These are phyloP conservation scores for Fonsecaea pedrosoi DNA, from an alignment of 2,329 filamentous ascomycete genomes.

Conservation along the genomic window DNA sequence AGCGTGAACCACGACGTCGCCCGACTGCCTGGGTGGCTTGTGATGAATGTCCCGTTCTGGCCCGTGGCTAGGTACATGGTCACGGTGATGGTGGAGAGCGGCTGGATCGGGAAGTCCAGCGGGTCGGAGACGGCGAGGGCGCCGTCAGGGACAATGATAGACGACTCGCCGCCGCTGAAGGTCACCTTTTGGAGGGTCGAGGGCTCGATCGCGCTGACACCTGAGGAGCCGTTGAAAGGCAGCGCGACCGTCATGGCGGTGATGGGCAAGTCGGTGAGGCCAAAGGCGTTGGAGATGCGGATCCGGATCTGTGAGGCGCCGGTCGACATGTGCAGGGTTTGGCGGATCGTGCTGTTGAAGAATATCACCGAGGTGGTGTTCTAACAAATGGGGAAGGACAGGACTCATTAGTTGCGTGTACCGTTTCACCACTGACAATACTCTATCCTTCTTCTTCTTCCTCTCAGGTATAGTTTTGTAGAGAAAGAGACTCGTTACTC, in stretches of 20 bases:
- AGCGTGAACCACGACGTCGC: conserved; percentile 66
- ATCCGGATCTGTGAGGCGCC: conserved; percentile 64
- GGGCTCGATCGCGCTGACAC: conserved; percentile 60
- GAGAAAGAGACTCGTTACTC: conserved; percentile 41
- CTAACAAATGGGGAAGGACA: conserved; percentile 44
- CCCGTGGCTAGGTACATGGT: conserved; percentile 65
- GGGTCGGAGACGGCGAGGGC: conserved; percentile 68
- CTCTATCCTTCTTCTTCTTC: no score
- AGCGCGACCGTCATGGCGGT: conserved; percentile 65
- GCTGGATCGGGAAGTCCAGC: conserved; percentile 60
- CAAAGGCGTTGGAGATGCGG: conserved; percentile 71
- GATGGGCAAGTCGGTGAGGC: conserved; percentile 65
- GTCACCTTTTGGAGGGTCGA: conserved; percentile 61
- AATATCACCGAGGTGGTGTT: conserved; percentile 63
- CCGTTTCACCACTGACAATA: no score
- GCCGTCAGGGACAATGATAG: conserved; percentile 62
- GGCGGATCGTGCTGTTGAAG: conserved; percentile 68
- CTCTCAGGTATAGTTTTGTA: background rate
- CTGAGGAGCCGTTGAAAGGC: conserved; percentile 61
- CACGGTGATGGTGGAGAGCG: conserved; percentile 62
- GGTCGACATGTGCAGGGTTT: conserved; percentile 68
- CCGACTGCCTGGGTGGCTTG: conserved; percentile 69
- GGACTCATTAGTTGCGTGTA: background rate
- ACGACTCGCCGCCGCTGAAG: conserved; percentile 62
- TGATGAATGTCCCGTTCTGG: conserved; percentile 64